Conservation (phyloP, 2,329 filamentous ascomycete species). For the Hypoxylon sp. region DNA sequence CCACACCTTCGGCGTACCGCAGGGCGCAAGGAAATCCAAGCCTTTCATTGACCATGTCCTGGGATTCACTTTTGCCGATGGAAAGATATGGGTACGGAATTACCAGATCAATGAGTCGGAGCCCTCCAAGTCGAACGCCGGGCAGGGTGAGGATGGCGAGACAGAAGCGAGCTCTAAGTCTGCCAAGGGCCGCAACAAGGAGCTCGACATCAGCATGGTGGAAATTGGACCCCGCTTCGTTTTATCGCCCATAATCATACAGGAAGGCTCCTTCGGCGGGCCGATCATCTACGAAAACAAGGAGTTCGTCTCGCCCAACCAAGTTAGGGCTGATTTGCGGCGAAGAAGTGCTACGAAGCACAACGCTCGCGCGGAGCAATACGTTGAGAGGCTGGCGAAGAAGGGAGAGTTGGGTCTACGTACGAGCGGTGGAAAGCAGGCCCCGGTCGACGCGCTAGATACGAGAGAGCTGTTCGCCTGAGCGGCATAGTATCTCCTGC, state of each 20-base stretch:
- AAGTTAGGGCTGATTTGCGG: slow-evolving; percentile 85
- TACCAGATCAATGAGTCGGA: slow-evolving; percentile 94
- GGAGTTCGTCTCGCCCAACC: slow-evolving; percentile 96
- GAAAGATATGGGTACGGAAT: slow-evolving; percentile 95
- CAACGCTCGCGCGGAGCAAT: slow-evolving; percentile 80
- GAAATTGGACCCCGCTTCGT: slow-evolving; percentile 97
- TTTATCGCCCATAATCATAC: slow-evolving; percentile 89
- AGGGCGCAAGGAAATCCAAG: slow-evolving; percentile 88
- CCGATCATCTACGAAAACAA: slow-evolving; percentile 99
- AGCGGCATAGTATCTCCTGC: slow-evolving; percentile 40
- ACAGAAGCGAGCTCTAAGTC: slow-evolving; percentile 58
- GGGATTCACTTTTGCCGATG: slow-evolving; percentile 89
- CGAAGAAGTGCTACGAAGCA: slow-evolving; percentile 82
- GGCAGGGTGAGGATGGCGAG: slow-evolving; percentile 59
- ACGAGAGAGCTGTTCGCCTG: slow-evolving; percentile 81
- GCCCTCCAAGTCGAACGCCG: slow-evolving; percentile 61
- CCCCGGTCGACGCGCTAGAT: slow-evolving; percentile 78
- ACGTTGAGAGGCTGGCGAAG: slow-evolving; percentile 79
- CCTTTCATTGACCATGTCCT: slow-evolving; percentile 97
- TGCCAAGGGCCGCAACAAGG: slow-evolving; percentile 61
- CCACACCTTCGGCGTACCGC: slow-evolving; percentile 92
- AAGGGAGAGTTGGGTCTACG: slow-evolving; percentile 82
- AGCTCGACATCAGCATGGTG: slow-evolving; percentile 84
- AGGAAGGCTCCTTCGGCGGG: slow-evolving; percentile 94
- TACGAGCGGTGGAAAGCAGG: slow-evolving; percentile 72